Conservation (phyloP, 2,329 filamentous ascomycete genomes). For the Xylariaceae sp. region DNA sequence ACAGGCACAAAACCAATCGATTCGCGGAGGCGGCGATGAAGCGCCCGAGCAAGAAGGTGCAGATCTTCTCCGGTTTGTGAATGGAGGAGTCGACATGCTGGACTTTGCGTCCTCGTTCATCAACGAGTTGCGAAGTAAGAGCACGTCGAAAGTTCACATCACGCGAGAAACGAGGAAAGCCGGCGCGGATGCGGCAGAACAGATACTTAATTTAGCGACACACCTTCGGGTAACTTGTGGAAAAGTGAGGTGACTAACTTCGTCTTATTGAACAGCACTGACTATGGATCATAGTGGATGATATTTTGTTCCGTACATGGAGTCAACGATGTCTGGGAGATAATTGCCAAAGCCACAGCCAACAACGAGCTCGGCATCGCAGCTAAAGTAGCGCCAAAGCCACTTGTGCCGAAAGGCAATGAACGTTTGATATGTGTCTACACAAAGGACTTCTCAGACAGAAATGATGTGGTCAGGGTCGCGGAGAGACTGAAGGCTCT, state of each 20-base stretch:
- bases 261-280: slow-evolving; percentile 2
- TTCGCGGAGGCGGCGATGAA: slow-evolving; percentile 49
- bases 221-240: slow-evolving; percentile 58
- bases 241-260: slow-evolving; percentile 49
- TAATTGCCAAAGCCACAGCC: slow-evolving; percentile 64
- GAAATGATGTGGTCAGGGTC: slow-evolving; percentile 66
- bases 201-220: slow-evolving; percentile 61
- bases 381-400: slow-evolving; percentile 68
- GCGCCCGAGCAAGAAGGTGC: slow-evolving; percentile 45
- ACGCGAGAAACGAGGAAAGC: slow-evolving; percentile 49
- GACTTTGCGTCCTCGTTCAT: slow-evolving; percentile 48
- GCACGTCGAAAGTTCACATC: slow-evolving; percentile 35
- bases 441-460: slow-evolving; percentile 70
- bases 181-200: slow-evolving; percentile 46
- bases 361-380: slow-evolving; percentile 67
- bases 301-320: slow-evolving; percentile 57
- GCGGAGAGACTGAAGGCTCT: slow-evolving; percentile 60
- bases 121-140: slow-evolving; percentile 41
- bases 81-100: slow-evolving; percentile 52
- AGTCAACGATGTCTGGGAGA: slow-evolving; percentile 63
- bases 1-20: slow-evolving; percentile 34
- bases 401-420: slow-evolving; percentile 40
- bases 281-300: slow-evolving; percentile 58
- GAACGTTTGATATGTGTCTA: slow-evolving; percentile 72
- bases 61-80: slow-evolving; percentile 47